Conservation (phyloP, 768 basidiomycete genomes). For the Xanthoconium stramineum region DNA sequence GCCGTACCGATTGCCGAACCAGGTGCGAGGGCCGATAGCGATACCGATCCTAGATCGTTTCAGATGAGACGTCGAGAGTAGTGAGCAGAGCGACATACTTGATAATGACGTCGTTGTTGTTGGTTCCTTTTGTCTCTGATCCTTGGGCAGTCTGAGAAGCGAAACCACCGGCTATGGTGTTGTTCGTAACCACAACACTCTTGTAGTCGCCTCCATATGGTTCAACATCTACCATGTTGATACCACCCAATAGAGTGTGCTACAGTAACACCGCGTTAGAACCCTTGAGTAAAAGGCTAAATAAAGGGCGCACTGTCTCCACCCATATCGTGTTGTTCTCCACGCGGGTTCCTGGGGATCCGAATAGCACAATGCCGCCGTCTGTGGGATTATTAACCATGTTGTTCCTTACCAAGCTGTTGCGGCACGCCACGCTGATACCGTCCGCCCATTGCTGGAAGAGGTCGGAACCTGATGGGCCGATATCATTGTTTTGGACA, state of each 20-base stretch:
- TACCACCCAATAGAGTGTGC: conserved; percentile 71
- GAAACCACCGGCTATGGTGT: conserved; percentile 67
- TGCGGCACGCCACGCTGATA: conserved; percentile 68
- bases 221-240: conserved; percentile 72
- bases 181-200: conserved; percentile 62
- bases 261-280: conserved; percentile 23
- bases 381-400: conserved; percentile 71
- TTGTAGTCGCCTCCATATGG: conserved; percentile 68
- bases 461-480: conserved; percentile 64
- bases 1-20: conserved; percentile 62
- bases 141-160: conserved; percentile 44
- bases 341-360: conserved; percentile 66
- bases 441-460: conserved; percentile 83
- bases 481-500: conserved; percentile 81
- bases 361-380: conserved; percentile 78
- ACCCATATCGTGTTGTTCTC: conserved; percentile 79
- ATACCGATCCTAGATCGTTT: conserved; percentile 65
- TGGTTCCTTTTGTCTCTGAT: conserved; percentile 49
- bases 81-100: conserved; percentile 47
- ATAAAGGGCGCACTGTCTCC: conserved; percentile 45
- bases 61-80: conserved; percentile 1
- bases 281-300: neutral
- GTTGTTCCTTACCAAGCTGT: conserved; percentile 63
- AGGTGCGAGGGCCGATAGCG: conserved; percentile 72
- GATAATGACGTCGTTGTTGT: conserved; percentile 58